These are phyloP conservation scores for Aureobasidium sp. DNA, from an alignment of 2,329 filamentous ascomycete species.

Conservation along the genomic window DNA sequence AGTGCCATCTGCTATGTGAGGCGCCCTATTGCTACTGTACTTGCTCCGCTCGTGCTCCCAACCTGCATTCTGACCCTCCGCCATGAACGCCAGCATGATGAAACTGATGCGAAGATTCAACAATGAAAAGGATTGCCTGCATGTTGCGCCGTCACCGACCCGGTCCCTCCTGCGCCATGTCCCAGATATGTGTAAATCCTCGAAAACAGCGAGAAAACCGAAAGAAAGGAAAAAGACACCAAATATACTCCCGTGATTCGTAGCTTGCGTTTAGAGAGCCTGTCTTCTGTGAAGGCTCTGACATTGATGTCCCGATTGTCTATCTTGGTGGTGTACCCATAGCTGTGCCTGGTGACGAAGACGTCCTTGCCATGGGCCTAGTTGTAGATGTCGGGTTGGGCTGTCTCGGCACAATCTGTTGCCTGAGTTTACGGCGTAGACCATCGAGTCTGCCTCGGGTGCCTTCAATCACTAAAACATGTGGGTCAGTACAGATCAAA, in stretches of 20 bases:
- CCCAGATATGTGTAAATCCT: background rate
- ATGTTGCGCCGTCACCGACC: background rate
- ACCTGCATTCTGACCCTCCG: background rate
- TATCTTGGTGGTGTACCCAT: slow-evolving; percentile 6
- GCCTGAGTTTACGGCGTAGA: slow-evolving; percentile 15
- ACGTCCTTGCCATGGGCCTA: slow-evolving; percentile 7
- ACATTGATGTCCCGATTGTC: background rate
- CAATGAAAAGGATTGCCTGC: background rate
- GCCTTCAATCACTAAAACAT: slow-evolving; percentile 16
- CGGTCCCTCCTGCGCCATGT: background rate
- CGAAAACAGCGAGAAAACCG: background rate
- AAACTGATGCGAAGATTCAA: background rate
- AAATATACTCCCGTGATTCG: slow-evolving; percentile 7
- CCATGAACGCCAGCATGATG: background rate
- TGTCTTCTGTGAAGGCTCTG: background rate
- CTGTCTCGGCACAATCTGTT: slow-evolving; percentile 14
- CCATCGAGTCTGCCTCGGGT: slow-evolving; percentile 15
- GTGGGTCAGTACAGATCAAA: background rate
- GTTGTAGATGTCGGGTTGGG: background rate
- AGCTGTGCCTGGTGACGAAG: slow-evolving; percentile 12
- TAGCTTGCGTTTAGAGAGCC: background rate
- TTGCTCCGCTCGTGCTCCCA: background rate
- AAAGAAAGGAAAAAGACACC: background rate
- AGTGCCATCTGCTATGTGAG: background rate
- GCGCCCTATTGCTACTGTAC: background rate